These are phyloP conservation scores for Lachancea lanzarotensis DNA, from an alignment of 805 yeast genomes.

Conservation along the genomic window DNA sequence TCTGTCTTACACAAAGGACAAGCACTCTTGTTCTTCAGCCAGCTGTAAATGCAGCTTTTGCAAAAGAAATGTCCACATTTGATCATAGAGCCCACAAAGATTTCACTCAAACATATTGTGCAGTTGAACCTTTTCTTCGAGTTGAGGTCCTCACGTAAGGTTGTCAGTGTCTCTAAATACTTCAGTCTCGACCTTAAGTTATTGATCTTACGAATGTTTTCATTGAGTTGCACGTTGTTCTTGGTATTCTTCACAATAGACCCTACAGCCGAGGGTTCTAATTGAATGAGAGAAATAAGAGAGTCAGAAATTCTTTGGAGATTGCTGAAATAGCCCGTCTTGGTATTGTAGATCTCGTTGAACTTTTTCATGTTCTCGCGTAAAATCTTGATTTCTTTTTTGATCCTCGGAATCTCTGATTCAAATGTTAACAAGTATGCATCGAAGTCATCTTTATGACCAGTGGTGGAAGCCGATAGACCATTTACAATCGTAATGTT, in stretches of 20 bases:
- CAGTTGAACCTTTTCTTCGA: slow-evolving; percentile 43
- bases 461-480: not conserved
- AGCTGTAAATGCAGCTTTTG: slow-evolving; percentile 65
- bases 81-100: slow-evolving; percentile 71
- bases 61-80: slow-evolving; percentile 93
- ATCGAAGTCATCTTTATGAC: slow-evolving; percentile 17
- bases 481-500: slow-evolving; percentile 19
- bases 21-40: slow-evolving; percentile 51
- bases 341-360: slow-evolving; percentile 67
- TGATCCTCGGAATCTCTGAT: slow-evolving; percentile 14
- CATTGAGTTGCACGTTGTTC: slow-evolving; percentile 17
- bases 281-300: slow-evolving; percentile 45
- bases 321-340: slow-evolving; percentile 75
- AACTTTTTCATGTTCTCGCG: slow-evolving; percentile 44
- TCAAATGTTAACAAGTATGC: slow-evolving; percentile 23
- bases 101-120: slow-evolving; percentile 68
- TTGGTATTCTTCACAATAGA: slow-evolving; percentile 19
- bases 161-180: slow-evolving; percentile 42
- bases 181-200: slow-evolving; percentile 38
- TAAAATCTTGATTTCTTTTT: slow-evolving; percentile 21
- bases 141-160: slow-evolving; percentile 21
- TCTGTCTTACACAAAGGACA: slow-evolving; percentile 80
- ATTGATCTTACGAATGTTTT: slow-evolving; percentile 21
- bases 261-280: slow-evolving; percentile 16
- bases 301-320: slow-evolving; percentile 83